These are phyloP conservation scores for Penicillium manginii DNA, from an alignment of 495 filamentous ascomycete genomes.

Conservation along the genomic window DNA sequence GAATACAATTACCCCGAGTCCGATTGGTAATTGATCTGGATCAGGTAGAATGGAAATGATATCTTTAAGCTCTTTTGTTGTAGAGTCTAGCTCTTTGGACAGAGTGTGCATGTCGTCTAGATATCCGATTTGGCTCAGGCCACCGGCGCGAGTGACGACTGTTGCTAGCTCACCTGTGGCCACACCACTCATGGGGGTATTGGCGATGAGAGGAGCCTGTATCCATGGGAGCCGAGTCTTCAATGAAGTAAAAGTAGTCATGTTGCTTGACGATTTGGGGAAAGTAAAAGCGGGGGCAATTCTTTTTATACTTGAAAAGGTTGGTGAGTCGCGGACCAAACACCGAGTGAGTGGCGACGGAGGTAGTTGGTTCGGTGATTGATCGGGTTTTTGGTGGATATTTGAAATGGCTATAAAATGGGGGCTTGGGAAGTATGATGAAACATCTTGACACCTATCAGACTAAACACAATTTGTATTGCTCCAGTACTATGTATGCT, in stretches of 20 bases:
- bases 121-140: slow-evolving; percentile 18
- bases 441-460: too few species aligned
- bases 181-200: slow-evolving; percentile 18
- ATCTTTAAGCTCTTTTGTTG: slow-evolving; percentile 2
- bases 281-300: not conserved
- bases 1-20: slow-evolving; percentile 18
- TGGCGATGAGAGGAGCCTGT: slow-evolving; percentile 16
- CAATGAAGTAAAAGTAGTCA: not conserved
- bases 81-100: slow-evolving; percentile 6
- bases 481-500: not conserved
- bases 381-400: not conserved
- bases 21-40: slow-evolving; percentile 9
- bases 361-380: not conserved
- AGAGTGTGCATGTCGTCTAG: slow-evolving; percentile 13
- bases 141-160: slow-evolving; percentile 12
- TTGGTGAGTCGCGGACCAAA: not conserved
- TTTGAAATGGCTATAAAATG: too few species aligned
- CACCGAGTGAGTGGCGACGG: slow-evolving; percentile 9
- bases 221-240: slow-evolving; percentile 17
- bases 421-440: too few species aligned
- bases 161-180: slow-evolving; percentile 13
- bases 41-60: slow-evolving; percentile 1
- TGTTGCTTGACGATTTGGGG: not conserved
- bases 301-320: not conserved
- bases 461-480: not conserved